phyloP scores from a whole-genome alignment of 768 basidiomycete species.

The Dentipellis fragilis region DNA sequence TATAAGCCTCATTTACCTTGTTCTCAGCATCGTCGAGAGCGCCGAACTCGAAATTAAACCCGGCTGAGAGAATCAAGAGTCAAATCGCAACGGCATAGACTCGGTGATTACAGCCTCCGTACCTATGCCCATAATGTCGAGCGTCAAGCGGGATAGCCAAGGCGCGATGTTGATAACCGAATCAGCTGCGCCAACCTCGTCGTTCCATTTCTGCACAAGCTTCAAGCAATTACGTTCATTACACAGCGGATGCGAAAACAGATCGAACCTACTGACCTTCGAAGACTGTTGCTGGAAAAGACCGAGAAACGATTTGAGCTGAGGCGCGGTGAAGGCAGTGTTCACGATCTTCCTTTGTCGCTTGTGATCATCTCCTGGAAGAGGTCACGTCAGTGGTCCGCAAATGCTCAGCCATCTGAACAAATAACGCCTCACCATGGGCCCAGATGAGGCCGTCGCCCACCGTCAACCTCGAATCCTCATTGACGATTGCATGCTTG shows the following conservation, averaged over 20 bases:
- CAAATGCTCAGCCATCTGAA: background rate
- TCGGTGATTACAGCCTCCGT: background rate
- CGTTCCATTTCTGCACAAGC: background rate
- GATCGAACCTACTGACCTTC: background rate
- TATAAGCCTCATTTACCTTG: background rate
- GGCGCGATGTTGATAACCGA: background rate
- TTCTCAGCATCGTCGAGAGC: background rate
- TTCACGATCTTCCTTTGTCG: constrained; percentile 3
- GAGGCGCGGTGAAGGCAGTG: background rate
- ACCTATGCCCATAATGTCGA: background rate
- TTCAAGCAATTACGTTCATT: background rate
- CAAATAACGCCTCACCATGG: background rate
- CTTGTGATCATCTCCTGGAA: background rate
- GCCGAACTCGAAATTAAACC: background rate
- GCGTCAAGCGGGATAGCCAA: background rate
- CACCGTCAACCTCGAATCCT: background rate
- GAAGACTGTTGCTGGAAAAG: background rate
- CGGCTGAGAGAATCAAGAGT: background rate
- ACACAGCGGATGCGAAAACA: background rate
- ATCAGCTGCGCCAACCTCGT: background rate
- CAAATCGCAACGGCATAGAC: no score
- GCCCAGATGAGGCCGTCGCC: background rate
- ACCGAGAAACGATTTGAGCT: background rate
- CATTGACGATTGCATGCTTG: constrained; percentile 18
- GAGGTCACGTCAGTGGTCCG: background rate